Evolutionary conservation across 2,329 filamentous ascomycete genomes (phyloP).

Genomic region (Dactylellina drechsleri): DNA sequence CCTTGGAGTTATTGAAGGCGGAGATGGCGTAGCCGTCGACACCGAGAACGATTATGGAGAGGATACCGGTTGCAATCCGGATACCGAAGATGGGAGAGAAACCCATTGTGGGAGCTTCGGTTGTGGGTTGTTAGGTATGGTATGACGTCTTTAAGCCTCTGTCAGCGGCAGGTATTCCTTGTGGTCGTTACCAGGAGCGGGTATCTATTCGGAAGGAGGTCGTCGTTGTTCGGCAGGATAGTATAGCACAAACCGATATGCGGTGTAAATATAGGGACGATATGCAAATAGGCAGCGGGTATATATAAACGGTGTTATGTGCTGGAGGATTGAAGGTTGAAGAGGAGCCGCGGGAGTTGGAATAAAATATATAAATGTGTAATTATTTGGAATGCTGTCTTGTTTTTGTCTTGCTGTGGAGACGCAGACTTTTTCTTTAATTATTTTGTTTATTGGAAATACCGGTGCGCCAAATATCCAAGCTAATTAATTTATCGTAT

Average conservation of each 20-base stretch:
- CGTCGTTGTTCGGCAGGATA: no score
- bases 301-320: no score
- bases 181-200: no score
- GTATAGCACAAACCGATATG: no score
- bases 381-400: neutral
- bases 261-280: no score
- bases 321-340: neutral
- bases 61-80: constrained; percentile 38
- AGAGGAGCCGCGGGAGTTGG: neutral
- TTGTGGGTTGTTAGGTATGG: neutral
- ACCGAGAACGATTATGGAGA: constrained; percentile 50
- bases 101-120: constrained; percentile 27
- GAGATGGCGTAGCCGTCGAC: constrained; percentile 45
- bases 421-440: neutral
- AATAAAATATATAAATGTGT: neutral
- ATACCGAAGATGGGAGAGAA: constrained; percentile 51
- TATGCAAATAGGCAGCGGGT: no score
- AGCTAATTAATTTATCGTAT: no score
- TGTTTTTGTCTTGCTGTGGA: neutral
- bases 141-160: constrained; percentile 18
- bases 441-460: neutral
- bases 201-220: no score
- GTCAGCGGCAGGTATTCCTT: neutral
- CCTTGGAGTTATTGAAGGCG: constrained; percentile 40
- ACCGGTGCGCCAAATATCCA: no score